These are phyloP conservation scores for Aspergillus asperescens DNA, from an alignment of 495 filamentous ascomycete genomes.

Conservation along the genomic window DNA sequence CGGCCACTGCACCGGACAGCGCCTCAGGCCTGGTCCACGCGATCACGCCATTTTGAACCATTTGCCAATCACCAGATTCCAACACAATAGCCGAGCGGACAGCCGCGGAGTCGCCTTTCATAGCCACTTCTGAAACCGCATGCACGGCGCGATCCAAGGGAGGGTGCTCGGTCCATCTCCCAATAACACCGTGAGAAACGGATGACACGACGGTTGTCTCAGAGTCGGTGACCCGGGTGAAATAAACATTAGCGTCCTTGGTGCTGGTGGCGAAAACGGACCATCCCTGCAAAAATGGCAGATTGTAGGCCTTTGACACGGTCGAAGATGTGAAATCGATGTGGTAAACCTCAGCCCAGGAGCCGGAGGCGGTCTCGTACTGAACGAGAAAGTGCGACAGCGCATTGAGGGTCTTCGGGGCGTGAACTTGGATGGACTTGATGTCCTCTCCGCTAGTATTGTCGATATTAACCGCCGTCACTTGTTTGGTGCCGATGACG, in stretches of 20 bases:
- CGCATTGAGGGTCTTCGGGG: constrained; percentile 62
- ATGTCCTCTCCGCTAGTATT: constrained; percentile 54
- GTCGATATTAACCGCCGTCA: constrained; percentile 46
- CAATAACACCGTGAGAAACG: constrained; percentile 66
- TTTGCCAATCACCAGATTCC: constrained; percentile 71
- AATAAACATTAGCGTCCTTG: constrained; percentile 76
- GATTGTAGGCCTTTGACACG: constrained; percentile 66
- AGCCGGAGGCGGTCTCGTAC: constrained; percentile 61
- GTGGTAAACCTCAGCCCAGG: constrained; percentile 84
- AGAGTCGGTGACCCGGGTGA: constrained; percentile 68
- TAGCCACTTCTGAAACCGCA: constrained; percentile 77
- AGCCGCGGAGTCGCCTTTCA: constrained; percentile 59
- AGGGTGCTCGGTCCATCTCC: constrained; percentile 58
- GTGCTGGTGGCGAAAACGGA: constrained; percentile 78
- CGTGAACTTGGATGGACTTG: constrained; percentile 63
- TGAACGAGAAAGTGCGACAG: constrained; percentile 80
- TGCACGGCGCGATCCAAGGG: constrained; percentile 47
- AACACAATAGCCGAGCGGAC: constrained; percentile 69
- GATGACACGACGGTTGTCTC: constrained; percentile 73
- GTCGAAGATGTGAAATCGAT: constrained; percentile 61
- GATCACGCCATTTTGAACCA: constrained; percentile 74
- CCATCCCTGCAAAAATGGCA: constrained; percentile 61
- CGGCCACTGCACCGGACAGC: constrained; percentile 67
- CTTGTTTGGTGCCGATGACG: constrained; percentile 67
- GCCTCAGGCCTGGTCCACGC: constrained; percentile 81